Percentiles rank a stretch among this genome's conserved stretches.
These are phyloP conservation scores for Neurospora tetrasperma DNA, from an alignment of 495 filamentous ascomycete species.

Conservation along the genomic window DNA sequence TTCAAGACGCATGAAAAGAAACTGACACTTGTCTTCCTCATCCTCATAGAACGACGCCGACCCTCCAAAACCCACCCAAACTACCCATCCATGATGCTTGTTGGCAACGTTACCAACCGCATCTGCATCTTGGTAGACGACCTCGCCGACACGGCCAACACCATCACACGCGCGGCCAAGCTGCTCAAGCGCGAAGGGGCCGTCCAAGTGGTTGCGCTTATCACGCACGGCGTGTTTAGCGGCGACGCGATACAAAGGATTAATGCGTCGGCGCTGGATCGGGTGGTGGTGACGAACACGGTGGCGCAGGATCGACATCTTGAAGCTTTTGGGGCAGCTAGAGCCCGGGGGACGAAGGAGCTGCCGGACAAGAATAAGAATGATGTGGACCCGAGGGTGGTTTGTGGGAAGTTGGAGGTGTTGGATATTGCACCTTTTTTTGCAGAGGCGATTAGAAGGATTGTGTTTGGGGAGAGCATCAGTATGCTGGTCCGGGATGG, in stretches of 20 bases:
- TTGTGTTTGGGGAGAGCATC: constrained; percentile 97
- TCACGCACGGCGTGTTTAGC: constrained; percentile 90
- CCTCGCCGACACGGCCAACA: constrained; percentile 90
- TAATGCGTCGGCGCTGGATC: constrained; percentile 81
- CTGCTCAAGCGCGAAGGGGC: constrained; percentile 91
- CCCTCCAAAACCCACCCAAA: constrained; percentile 80
- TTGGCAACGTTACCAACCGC: constrained; percentile 73
- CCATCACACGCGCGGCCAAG: constrained; percentile 94
- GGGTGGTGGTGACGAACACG: constrained; percentile 87
- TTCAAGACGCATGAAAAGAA: neutral
- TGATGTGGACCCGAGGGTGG: neutral
- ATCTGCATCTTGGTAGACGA: constrained; percentile 90
- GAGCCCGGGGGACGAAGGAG: constrained; percentile 56
- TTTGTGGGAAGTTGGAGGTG: constrained; percentile 51
- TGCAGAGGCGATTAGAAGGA: constrained; percentile 91
- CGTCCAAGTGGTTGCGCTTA: constrained; percentile 72
- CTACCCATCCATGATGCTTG: constrained; percentile 97
- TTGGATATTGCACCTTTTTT: constrained; percentile 88
- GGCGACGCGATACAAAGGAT: constrained; percentile 92
- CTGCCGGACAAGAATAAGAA: neutral
- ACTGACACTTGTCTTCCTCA: neutral
- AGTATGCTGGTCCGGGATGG: constrained; percentile 65
- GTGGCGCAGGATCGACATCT: constrained; percentile 57
- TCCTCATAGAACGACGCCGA: constrained; percentile 65
- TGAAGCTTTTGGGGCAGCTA: constrained; percentile 46